phyloP scores from a whole-genome alignment of 208 protist genomes.

The Trichomonas vaginalis region DNA sequence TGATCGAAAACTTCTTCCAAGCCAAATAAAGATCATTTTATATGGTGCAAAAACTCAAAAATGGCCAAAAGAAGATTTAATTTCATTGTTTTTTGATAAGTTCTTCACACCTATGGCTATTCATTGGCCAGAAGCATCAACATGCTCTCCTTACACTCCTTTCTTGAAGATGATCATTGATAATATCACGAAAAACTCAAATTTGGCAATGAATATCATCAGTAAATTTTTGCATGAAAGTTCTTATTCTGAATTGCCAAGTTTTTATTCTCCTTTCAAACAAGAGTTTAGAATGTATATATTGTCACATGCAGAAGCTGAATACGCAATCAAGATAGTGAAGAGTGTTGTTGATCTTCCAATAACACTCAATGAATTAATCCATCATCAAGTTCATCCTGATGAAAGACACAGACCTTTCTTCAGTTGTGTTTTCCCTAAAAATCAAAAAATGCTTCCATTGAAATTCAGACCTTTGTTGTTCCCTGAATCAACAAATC shows the following conservation, averaged over 20 bases:
- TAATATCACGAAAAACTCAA: neutral
- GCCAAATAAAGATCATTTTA: neutral
- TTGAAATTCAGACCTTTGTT: neutral
- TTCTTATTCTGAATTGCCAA: neutral
- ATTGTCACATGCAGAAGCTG: neutral
- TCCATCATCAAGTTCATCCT: neutral
- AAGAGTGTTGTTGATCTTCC: neutral
- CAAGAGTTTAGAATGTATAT: neutral
- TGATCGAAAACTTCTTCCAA: neutral
- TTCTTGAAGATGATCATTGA: neutral
- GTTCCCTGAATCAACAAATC: neutral
- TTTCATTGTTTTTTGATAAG: neutral
- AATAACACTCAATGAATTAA: neutral
- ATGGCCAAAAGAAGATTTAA: neutral
- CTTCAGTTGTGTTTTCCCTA: neutral
- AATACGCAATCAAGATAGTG: neutral
- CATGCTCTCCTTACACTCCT: neutral
- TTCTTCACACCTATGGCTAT: neutral
- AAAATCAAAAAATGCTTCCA: neutral
- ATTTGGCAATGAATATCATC: neutral
- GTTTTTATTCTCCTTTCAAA: neutral
- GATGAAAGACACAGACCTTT: neutral
- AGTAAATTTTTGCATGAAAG: neutral
- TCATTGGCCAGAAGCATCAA: neutral
- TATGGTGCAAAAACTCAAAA: neutral